phyloP scores from a whole-genome alignment of 1,284 basidiomycete species.

The Pulveroboletus sp. region DNA sequence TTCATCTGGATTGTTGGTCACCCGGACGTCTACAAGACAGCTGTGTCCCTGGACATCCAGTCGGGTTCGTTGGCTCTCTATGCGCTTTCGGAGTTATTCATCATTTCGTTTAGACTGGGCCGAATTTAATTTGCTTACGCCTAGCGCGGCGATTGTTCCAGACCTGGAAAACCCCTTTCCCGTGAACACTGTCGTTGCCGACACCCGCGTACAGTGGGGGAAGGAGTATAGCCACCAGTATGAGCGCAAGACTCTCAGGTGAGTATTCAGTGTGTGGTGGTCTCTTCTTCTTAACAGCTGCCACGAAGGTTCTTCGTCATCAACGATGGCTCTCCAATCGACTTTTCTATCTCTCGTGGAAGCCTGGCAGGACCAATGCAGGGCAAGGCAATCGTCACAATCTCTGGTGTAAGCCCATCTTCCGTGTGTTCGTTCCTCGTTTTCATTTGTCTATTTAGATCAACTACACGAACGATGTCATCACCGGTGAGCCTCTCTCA shows the following conservation, averaged over 20 bases:
- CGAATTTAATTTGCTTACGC: conserved; percentile 4
- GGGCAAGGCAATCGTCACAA: neutral
- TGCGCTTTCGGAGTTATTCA: neutral
- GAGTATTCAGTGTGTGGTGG: neutral
- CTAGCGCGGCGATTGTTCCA: neutral
- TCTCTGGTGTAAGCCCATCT: neutral
- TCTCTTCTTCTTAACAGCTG: neutral
- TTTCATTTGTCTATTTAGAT: neutral
- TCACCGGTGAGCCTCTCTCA: neutral
- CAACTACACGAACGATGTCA: neutral
- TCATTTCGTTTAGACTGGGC: neutral
- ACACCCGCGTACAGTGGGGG: conserved; percentile 4
- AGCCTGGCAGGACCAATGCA: neutral
- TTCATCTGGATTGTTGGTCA: conserved; percentile 1
- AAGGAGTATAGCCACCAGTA: neutral
- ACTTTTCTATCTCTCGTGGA: conserved; percentile 1
- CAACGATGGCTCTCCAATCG: conserved; percentile 4
- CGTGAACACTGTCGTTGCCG: neutral
- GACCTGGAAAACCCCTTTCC: neutral
- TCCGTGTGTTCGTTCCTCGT: neutral
- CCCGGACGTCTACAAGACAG: neutral
- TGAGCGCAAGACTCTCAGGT: neutral
- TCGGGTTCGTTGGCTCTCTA: neutral
- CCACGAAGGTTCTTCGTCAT: neutral
- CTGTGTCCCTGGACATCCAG: conserved; percentile 1